Evolutionary conservation across 352 stramenopile species (phyloP).

Genomic region (Phytophthora lateralis): DNA sequence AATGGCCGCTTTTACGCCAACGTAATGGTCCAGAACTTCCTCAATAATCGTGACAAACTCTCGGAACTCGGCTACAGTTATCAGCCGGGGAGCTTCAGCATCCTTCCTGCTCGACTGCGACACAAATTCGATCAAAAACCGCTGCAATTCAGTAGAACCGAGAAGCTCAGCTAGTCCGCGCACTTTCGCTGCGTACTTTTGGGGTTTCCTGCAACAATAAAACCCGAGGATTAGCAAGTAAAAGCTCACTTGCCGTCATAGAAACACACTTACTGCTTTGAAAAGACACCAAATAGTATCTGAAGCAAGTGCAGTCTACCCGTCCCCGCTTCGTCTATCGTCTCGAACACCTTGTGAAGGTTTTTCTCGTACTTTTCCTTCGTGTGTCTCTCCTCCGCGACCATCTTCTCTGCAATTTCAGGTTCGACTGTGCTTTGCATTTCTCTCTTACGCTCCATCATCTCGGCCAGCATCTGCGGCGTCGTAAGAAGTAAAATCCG

Average conservation of each 20-base stretch:
- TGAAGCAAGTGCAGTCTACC: slow-evolving; percentile 63
- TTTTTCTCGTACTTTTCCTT: slow-evolving; percentile 38
- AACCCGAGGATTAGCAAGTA: background rate
- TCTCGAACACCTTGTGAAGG: slow-evolving; percentile 56
- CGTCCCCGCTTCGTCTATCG: slow-evolving; percentile 40
- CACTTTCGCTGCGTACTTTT: slow-evolving; percentile 50
- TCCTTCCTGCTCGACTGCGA: slow-evolving; percentile 29
- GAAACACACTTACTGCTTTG: slow-evolving; percentile 49
- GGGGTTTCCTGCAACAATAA: slow-evolving; percentile 19
- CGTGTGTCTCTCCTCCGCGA: slow-evolving; percentile 23
- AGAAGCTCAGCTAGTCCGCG: slow-evolving; percentile 54
- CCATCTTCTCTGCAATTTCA: slow-evolving; percentile 56
- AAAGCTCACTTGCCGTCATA: background rate
- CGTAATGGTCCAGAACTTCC: slow-evolving; percentile 54
- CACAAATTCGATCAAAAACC: slow-evolving; percentile 66
- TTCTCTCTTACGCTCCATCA: slow-evolving; percentile 36
- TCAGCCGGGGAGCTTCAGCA: slow-evolving; percentile 3
- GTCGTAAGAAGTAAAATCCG: slow-evolving; percentile 61
- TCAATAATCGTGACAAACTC: slow-evolving; percentile 66
- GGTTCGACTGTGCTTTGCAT: slow-evolving; percentile 44
- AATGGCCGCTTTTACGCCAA: slow-evolving; percentile 47
- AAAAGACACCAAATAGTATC: slow-evolving; percentile 59
- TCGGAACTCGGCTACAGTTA: slow-evolving; percentile 50
- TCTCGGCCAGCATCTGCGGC: slow-evolving; percentile 50
- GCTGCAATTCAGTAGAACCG: slow-evolving; percentile 48